Evolutionary conservation across 2,329 filamentous ascomycete species (phyloP).

Genomic region (Cordyceps cicadae): DNA sequence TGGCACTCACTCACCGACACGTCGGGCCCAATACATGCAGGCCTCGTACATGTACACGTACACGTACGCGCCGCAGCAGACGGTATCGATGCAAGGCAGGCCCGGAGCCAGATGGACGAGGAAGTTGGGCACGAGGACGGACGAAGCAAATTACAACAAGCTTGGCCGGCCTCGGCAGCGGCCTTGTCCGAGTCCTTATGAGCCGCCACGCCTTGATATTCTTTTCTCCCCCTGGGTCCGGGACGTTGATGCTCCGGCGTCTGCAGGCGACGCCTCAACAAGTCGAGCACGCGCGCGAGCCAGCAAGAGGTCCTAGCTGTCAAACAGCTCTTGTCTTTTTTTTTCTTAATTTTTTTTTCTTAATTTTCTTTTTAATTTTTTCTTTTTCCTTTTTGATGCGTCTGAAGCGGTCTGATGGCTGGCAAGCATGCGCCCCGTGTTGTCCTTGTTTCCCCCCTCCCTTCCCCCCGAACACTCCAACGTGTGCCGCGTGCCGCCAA

Average conservation of each 20-base stretch:
- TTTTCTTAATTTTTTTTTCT: conserved; percentile 16
- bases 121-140: conserved; percentile 37
- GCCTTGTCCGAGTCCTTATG: conserved; percentile 39
- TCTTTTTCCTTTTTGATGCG: conserved; percentile 42
- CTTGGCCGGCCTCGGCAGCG: conserved; percentile 36
- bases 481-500: conserved; percentile 45
- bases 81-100: conserved; percentile 36
- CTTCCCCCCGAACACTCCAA: conserved; percentile 35
- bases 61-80: background rate
- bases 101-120: conserved; percentile 32
- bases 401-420: conserved; percentile 30
- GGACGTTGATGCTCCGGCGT: conserved; percentile 41
- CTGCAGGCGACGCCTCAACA: conserved; percentile 38
- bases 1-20: background rate
- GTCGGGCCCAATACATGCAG: background rate
- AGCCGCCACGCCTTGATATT: conserved; percentile 30
- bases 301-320: conserved; percentile 28
- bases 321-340: conserved; percentile 25
- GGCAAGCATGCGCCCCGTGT: conserved; percentile 43
- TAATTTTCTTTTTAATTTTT: background rate
- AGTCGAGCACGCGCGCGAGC: conserved; percentile 41
- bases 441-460: conserved; percentile 30
- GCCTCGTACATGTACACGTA: background rate
- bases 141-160: conserved; percentile 38
- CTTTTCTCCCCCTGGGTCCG: conserved; percentile 23